phyloP scores from a whole-genome alignment of 495 filamentous ascomycete genomes.

The Lasiosphaeriaceae sp. region DNA sequence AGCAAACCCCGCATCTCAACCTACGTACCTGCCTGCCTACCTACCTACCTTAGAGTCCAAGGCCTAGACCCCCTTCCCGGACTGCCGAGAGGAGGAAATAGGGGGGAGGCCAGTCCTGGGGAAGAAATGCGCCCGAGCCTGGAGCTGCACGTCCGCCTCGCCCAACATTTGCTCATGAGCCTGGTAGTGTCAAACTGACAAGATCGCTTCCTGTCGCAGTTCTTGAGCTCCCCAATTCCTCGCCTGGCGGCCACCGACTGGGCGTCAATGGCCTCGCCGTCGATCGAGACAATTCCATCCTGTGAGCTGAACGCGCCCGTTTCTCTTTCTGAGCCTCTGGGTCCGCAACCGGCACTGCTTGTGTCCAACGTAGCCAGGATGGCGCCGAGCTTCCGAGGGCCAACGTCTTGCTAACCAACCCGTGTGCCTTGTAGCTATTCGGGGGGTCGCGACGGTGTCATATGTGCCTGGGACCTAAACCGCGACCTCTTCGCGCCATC shows the following conservation, averaged over 20 bases:
- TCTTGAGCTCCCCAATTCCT: constrained; percentile 86
- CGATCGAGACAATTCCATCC: constrained; percentile 76
- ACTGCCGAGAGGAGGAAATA: no score
- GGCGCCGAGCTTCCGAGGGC: background rate
- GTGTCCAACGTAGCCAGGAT: background rate
- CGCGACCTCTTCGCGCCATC: constrained; percentile 42
- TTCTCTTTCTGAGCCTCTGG: background rate
- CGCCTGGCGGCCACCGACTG: constrained; percentile 79
- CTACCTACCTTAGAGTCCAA: background rate
- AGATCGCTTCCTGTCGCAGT: constrained; percentile 50
- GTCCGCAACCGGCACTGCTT: background rate
- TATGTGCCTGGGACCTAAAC: constrained; percentile 92
- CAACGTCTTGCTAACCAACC: constrained; percentile 1
- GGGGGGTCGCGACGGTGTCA: constrained; percentile 88
- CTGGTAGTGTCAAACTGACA: background rate
- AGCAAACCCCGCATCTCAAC: constrained; percentile 17
- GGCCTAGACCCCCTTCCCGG: no score
- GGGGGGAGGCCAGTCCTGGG: no score
- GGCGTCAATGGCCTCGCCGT: constrained; percentile 92
- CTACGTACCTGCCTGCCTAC: background rate
- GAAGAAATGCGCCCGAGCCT: no score
- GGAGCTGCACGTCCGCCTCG: no score
- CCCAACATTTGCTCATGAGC: background rate
- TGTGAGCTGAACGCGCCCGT: constrained; percentile 57
- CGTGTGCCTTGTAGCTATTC: constrained; percentile 69